Base-by-base conservation (phyloP, 2,329 filamentous ascomycete genomes). In the Chlorencoelia australis region DNA sequence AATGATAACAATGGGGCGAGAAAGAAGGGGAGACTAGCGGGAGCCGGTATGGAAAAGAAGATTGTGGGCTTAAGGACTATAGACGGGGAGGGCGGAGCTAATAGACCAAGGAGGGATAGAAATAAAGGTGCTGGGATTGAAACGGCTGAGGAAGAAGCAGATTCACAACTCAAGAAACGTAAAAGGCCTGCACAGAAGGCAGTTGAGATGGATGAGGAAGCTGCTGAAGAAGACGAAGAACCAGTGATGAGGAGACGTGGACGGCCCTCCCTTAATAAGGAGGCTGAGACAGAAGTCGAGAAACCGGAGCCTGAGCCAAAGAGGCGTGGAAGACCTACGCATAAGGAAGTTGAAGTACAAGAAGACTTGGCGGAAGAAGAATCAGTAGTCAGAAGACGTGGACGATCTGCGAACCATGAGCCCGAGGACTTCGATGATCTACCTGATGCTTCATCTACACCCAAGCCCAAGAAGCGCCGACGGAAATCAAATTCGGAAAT, bases 161-260 rank as follows among this genome's bases (percentile, higher is more conserved):
- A 7, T 10, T 28, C 19, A 10, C 17, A 14, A 18, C 19, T 37
- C 10, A 11, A 21, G 13, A 21, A 17, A 28, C 14, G 22, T n/a
- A n/a, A n/a, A n/a, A n/a, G n/a, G n/a, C n/a, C n/a, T n/a, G n/a
- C n/a, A n/a, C n/a, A n/a, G n/a, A n/a, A 24, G 11, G 11, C 8
- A 3, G 27, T 16, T 16, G 28, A 21, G 26, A 7, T 9, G 6
- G 4, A 17, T 11, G 15, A 14, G 5, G 24, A 29, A 21, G 25
- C 26, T 10, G 13, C 15, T 15, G 10, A 19, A 16, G 4, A 17
- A 29, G 32, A 21, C 7, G 30, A 36, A n/a, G 11, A 22, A 10
- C 24, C 16, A n/a, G 10, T 11, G 10, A 22, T 13, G n/a, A 42
- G 35, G 30, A 46, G 32, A 35, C 36, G 33, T 7, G 40, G 33